phyloP scores from a whole-genome alignment of 2,329 filamentous ascomycete species.

The Periconia sp. region DNA sequence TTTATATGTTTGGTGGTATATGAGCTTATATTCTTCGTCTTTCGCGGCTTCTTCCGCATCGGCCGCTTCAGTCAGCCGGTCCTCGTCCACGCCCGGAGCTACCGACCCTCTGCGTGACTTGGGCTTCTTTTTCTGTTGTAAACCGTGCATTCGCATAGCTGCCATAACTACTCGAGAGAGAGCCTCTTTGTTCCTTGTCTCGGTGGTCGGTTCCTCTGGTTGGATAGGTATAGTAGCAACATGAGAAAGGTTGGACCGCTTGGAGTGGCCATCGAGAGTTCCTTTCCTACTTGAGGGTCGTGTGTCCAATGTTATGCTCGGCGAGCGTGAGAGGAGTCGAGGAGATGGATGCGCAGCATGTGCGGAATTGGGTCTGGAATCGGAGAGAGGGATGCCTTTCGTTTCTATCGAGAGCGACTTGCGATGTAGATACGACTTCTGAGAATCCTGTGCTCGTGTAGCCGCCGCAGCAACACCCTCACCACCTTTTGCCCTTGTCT shows the following conservation, averaged over 20 bases:
- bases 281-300: constrained; percentile 36
- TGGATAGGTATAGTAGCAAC: constrained; percentile 35
- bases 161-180: constrained; percentile 55
- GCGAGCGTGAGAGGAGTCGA: constrained; percentile 32
- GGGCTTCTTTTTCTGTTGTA: constrained; percentile 47
- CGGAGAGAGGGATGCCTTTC: constrained; percentile 19
- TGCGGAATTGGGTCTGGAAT: constrained; percentile 28
- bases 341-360: constrained; percentile 24
- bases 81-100: constrained; percentile 18
- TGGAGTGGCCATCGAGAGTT: constrained; percentile 21
- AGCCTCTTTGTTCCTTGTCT: constrained; percentile 52
- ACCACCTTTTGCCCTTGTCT: constrained; percentile 47
- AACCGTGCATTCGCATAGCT: constrained; percentile 55
- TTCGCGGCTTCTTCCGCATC: constrained; percentile 36
- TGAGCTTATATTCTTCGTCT: constrained; percentile 55
- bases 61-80: constrained; percentile 16
- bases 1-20: constrained; percentile 56
- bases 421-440: constrained; percentile 33
- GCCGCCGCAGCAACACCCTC: constrained; percentile 48
- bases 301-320: constrained; percentile 35
- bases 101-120: constrained; percentile 28
- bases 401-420: constrained; percentile 35
- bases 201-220: constrained; percentile 36
- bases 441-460: constrained; percentile 29
- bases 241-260: constrained; percentile 36